Evolutionary conservation across 495 filamentous ascomycete species (phyloP), one percentile per base, ranked within the genome.

Genomic region (Penicillium roqueforti): DNA sequence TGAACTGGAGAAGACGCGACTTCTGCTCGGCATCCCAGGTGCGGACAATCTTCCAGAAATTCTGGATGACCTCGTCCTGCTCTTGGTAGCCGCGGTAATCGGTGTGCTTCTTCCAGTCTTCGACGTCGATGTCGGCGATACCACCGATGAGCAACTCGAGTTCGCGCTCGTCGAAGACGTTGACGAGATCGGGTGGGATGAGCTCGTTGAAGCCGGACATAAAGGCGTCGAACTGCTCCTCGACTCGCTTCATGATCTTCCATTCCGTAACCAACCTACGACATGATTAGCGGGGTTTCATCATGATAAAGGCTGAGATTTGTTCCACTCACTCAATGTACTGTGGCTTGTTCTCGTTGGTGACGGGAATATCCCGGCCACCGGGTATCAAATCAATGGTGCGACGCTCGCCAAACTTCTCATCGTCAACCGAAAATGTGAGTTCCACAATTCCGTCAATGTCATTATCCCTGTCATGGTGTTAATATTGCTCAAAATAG

Each of bases 31-130:
- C 89, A 68, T 99, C 93, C 93, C 95, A 97, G 57, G 80, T 88
- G 59, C 92, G 84, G 60, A 99, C 85, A 50, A 90, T 92, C 80
- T 96, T 93, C 93, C 93, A 99, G 82, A 99, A 99, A 76, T 91
- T 92, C 68, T 88, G 85, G 59, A 99, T 95, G 28, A 97, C 95
- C 65, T 96, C 89, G 68, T 97, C 95, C 47, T 83, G 85, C 72
- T 99, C 93, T 36, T 95, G 96, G 76, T 99, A 99, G n/a, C 93
- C 93, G 55, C 93, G 85, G 74, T 99, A 99, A 67, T 99, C 93
- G n/a, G 93, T 99, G 75, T 99, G 93, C 76, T 99, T 99, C 86
- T 99, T 99, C 93, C 93, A 99, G 71, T 99, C 93, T 44, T 97
- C 93, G 18, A 99, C 95, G 64, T 99, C 93, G 61, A 99, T 99